Evolutionary conservation across 371 early-diverging fungal species (phyloP).

Genomic region (Blastocladiella emersonii): DNA sequence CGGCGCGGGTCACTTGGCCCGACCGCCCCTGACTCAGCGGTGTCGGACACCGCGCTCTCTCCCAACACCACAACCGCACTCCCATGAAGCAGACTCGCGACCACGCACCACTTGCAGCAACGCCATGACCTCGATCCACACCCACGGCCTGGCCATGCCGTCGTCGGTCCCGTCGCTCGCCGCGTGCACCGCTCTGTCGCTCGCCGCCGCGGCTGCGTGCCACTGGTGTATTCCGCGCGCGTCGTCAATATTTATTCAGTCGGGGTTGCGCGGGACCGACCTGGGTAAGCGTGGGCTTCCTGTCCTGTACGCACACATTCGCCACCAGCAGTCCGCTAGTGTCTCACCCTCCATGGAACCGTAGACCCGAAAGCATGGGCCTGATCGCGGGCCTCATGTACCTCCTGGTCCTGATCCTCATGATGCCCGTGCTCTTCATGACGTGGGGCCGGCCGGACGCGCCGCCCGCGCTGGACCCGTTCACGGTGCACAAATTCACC

Average conservation of each 20-base stretch:
- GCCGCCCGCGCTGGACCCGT: not conserved
- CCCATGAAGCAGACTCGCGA: too few species aligned
- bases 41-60: too few species aligned
- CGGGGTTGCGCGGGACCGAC: slow-evolving; percentile 67
- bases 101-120: too few species aligned
- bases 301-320: slow-evolving; percentile 35
- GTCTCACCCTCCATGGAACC: slow-evolving; percentile 27
- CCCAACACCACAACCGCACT: too few species aligned
- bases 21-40: too few species aligned
- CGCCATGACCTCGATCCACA: too few species aligned
- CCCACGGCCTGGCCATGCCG: too few species aligned
- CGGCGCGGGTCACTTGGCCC: too few species aligned
- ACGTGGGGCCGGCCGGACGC: slow-evolving; percentile 43
- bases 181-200: not conserved
- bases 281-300: slow-evolving; percentile 56
- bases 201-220: not conserved
- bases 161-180: not conserved
- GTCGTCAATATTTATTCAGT: slow-evolving; percentile 39
- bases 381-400: slow-evolving; percentile 54
- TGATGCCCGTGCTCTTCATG: slow-evolving; percentile 85
- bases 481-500: slow-evolving; percentile 38
- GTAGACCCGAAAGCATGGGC: slow-evolving; percentile 68
- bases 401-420: slow-evolving; percentile 69
- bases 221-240: slow-evolving; percentile 10
- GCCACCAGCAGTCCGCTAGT: not conserved